These are phyloP conservation scores for Eucalyptus camaldulensis DNA, from an alignment of 345 rosid species.

Conservation along the genomic window DNA sequence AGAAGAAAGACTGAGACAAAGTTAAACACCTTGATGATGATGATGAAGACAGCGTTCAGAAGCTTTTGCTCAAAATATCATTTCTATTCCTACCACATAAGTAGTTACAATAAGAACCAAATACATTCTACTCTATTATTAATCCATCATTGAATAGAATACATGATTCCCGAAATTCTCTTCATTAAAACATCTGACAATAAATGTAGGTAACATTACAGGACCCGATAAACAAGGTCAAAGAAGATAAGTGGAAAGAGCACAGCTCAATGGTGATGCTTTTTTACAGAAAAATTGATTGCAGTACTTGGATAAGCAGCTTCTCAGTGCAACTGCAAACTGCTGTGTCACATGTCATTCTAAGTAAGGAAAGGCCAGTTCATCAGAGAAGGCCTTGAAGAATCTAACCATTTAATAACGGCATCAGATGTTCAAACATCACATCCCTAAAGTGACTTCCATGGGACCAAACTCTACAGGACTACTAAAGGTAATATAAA, in stretches of 20 bases:
- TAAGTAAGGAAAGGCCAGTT: background rate
- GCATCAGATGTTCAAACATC: background rate
- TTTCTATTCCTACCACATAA: background rate
- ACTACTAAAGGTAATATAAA: background rate
- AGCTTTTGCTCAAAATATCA: background rate
- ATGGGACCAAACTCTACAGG: background rate
- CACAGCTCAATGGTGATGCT: background rate
- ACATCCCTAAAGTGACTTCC: background rate
- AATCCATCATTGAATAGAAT: background rate
- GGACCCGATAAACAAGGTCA: background rate
- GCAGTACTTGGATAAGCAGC: background rate
- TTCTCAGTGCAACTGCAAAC: background rate
- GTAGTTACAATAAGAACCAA: background rate
- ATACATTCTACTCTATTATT: background rate
- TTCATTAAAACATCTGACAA: background rate
- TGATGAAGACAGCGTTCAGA: background rate
- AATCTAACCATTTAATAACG: background rate
- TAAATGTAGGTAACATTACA: background rate
- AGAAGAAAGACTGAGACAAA: background rate
- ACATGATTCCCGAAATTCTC: background rate
- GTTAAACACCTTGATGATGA: background rate
- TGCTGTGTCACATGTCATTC: background rate
- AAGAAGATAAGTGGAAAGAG: background rate
- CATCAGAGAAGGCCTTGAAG: background rate
- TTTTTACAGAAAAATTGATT: background rate